Percentiles rank a stretch among this genome's conserved stretches.
phyloP scores from a whole-genome alignment of 192 early-diverging fungal species.

The Mortierella hygrophila region DNA sequence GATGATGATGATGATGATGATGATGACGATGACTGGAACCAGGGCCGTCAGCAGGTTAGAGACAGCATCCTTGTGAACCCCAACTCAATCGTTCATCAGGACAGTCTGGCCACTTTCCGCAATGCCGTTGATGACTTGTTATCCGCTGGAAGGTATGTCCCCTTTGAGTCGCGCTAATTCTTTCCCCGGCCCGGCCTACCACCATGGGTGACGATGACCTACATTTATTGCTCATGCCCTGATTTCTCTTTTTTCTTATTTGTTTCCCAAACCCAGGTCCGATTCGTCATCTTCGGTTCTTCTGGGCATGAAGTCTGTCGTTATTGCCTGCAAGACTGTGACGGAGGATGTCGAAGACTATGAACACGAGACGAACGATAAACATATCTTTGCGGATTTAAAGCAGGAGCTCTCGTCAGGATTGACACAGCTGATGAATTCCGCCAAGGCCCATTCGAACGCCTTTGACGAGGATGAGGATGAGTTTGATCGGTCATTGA shows the following conservation, averaged over 20 bases:
- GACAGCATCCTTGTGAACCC: constrained; percentile 80
- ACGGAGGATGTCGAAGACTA: constrained; percentile 85
- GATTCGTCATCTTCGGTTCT: constrained; percentile 80
- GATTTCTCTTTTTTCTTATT: background rate
- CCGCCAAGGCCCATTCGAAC: constrained; percentile 84
- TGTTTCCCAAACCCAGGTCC: constrained; percentile 57
- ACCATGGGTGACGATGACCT: background rate
- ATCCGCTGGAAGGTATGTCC: constrained; percentile 72
- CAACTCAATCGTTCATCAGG: constrained; percentile 81
- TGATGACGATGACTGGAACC: constrained; percentile 60
- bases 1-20: constrained; percentile 22
- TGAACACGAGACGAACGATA: constrained; percentile 66
- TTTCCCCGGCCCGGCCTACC: background rate
- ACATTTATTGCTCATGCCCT: background rate
- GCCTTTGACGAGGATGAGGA: constrained; percentile 69
- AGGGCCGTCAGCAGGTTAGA: constrained; percentile 62
- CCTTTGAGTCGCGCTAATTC: background rate
- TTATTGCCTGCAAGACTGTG: constrained; percentile 85
- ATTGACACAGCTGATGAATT: constrained; percentile 76
- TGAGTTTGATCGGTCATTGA: constrained; percentile 65
- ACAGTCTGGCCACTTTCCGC: constrained; percentile 45
- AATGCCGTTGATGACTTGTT: constrained; percentile 86
- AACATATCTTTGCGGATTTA: constrained; percentile 62
- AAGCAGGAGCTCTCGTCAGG: constrained; percentile 75
- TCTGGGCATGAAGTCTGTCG: constrained; percentile 87